Evolutionary conservation across 2,329 filamentous ascomycete genomes (phyloP), one percentile per base, ranked within the genome.

Genomic region (Dendryphion nanum): DNA sequence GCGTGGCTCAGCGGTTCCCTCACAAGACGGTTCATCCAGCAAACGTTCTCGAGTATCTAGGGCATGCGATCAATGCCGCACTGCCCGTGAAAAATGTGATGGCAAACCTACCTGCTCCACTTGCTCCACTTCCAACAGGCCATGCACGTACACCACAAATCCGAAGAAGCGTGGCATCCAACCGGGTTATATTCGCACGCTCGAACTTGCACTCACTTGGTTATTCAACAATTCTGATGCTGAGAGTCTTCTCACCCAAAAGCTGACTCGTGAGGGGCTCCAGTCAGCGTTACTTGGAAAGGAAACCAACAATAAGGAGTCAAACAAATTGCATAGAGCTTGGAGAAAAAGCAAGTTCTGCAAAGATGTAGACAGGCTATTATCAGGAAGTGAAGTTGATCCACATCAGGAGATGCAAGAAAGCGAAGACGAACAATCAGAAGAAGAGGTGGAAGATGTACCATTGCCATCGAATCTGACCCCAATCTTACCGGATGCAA

Each of bases 91-190:
- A 62, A 86, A 85, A 56, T 89, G 85, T 63, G 83, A 89, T 53
- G 85, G 85, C 13, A 79, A 81, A 47, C 84, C 84, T 5, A 70
- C 72, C 12, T 89, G 85, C 59, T 79, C 78, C 32, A 82, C 82
- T 3, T 89, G 85, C 65, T 72, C 74, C 5, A 70, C 76, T 4
- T 77, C 83, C 43, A 78, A 76, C 37, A 74, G 85, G 33, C 62
- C 72, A 21, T 90, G 86, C 61, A 82, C 82, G 13, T 90, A 89
- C 60, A 80, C 84, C 44, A 76, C 83, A 37, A 81, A 80, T 37
- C 81, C 83, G 6, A 88, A 87, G 64, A 89, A 89, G 61, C 75
- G 86, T 46, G 86, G 86, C 4, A 79, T 90, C 8, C 85, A 85
- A 51, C 86, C 86, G n/a, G 86, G 86, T 13, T 89, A 89, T 55